Conservation (phyloP, 495 filamentous ascomycete genomes). For the Umbilicaria muhlenbergii region DNA sequence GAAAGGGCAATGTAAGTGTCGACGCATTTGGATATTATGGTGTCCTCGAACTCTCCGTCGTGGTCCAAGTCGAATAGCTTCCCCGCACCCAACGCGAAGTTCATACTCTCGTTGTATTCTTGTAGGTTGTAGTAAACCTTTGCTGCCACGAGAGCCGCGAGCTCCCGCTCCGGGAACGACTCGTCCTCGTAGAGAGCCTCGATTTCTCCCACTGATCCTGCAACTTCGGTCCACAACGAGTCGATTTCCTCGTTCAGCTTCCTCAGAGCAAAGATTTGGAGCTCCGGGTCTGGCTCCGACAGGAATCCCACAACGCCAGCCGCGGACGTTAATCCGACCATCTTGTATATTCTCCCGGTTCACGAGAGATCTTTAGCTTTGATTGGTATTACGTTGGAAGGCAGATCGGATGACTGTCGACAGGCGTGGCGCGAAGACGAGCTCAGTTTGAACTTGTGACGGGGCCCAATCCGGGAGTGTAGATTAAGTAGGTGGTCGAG, state of each 20-base stretch:
- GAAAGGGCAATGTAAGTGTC: conserved; percentile 92
- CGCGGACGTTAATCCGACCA: conserved; percentile 90
- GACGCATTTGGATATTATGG: conserved; percentile 94
- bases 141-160: conserved; percentile 85
- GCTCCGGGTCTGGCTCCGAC: conserved; percentile 80
- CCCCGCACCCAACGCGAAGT: conserved; percentile 87
- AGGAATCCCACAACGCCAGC: conserved; percentile 91
- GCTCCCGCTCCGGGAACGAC: conserved; percentile 78
- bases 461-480: too few species aligned
- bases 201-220: conserved; percentile 79
- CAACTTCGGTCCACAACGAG: conserved; percentile 92
- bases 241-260: conserved; percentile 91
- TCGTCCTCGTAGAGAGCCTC: conserved; percentile 97
- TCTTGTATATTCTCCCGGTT: conserved; percentile 23
- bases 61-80: conserved; percentile 87
- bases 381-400: too few species aligned
- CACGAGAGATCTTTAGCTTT: too few species aligned
- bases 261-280: conserved; percentile 86
- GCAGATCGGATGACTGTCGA: too few species aligned
- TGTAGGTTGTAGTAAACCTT: conserved; percentile 98
- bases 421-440: too few species aligned
- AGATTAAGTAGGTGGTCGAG: too few species aligned
- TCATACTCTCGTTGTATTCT: conserved; percentile 99
- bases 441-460: too few species aligned
- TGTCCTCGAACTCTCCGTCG: conserved; percentile 94